These are phyloP conservation scores for Amanita inopinata DNA, from an alignment of 768 basidiomycete genomes.

Conservation along the genomic window DNA sequence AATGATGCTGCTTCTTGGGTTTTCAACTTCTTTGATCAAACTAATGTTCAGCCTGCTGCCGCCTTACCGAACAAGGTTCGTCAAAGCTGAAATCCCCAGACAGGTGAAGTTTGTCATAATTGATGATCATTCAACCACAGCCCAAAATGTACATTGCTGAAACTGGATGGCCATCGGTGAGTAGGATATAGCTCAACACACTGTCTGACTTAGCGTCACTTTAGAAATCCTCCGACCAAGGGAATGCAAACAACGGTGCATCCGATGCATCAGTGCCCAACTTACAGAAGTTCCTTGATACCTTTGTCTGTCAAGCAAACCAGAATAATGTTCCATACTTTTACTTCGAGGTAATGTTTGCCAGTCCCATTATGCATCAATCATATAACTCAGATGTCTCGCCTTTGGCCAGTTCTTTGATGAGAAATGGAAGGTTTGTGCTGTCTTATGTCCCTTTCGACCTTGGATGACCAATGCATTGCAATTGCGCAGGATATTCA, in stretches of 20 bases:
- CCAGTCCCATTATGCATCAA: background rate
- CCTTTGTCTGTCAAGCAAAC: conserved; percentile 87
- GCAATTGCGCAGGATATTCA: conserved; percentile 30
- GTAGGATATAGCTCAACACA: conserved; percentile 12
- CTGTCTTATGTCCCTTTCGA: background rate
- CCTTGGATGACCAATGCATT: background rate
- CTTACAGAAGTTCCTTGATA: conserved; percentile 64
- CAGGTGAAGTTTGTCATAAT: conserved; percentile 1
- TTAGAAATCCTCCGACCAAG: conserved; percentile 47
- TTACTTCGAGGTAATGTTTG: conserved; percentile 58
- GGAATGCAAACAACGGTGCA: conserved; percentile 55
- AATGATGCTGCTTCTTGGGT: conserved; percentile 80
- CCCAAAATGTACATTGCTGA: conserved; percentile 90
- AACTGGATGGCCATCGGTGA: conserved; percentile 72
- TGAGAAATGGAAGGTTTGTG: conserved; percentile 60
- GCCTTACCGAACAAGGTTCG: conserved; percentile 48
- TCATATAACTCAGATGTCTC: conserved; percentile 3
- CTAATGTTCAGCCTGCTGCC: conserved; percentile 51
- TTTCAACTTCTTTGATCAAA: conserved; percentile 60
- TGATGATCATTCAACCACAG: conserved; percentile 11
- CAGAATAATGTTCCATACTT: conserved; percentile 70
- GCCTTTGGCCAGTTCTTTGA: conserved; percentile 50
- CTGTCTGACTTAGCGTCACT: background rate
- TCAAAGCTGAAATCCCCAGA: background rate
- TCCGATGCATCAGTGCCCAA: conserved; percentile 50